Base-by-base conservation (phyloP, 176 grass and related monocot genomes). In the Bolboschoenus planiculmis region DNA sequence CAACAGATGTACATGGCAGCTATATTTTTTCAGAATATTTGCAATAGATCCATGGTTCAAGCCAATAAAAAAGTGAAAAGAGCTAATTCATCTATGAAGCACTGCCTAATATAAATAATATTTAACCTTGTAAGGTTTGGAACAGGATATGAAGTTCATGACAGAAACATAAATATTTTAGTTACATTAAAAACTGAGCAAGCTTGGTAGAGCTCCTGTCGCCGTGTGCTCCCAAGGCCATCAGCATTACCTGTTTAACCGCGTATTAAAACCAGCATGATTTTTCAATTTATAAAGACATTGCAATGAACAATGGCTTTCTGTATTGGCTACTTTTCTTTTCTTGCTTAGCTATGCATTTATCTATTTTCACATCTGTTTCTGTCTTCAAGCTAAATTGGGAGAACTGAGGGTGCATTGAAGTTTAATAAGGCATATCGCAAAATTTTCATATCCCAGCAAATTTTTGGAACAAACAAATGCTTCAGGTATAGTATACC, bases 181-280 rank as follows among this genome's bases (percentile, higher is more conserved):
- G 33, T 23, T 83, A 94, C 95, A 85, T 91, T 91, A 80, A 93
- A 56, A 79, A 86, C 66, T 21, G 50, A 54, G 79, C 92, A 93
- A 1, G 95, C 95, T 40, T 18, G 44, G 56, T 93, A 93, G 29
- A 98, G 35, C 83, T 98, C 95, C 67, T 93, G 88, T 62, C 84
- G 86, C 47, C 95, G 90, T 77, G 14, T 87, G 89, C 87, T 83
- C 84, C 95, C 92, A 21, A 93, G 63, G 81, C 95, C 95, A 88
- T 98, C 92, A 37, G 90, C 92, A 83, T 98, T 90, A 42, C 95
- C 95, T 98, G 79, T 40, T 34, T 24, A 78, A 77, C 15, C 2
- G n/a, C 0, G 37, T 42, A 81, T 80, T 27, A 64, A 65, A n/a
- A 83, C 10, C 55, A 71, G 57, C 70, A 78, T 29, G 13, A 44